Evolutionary conservation across 2,329 filamentous ascomycete genomes (phyloP).

Genomic region (Dothideomycetes sp.): DNA sequence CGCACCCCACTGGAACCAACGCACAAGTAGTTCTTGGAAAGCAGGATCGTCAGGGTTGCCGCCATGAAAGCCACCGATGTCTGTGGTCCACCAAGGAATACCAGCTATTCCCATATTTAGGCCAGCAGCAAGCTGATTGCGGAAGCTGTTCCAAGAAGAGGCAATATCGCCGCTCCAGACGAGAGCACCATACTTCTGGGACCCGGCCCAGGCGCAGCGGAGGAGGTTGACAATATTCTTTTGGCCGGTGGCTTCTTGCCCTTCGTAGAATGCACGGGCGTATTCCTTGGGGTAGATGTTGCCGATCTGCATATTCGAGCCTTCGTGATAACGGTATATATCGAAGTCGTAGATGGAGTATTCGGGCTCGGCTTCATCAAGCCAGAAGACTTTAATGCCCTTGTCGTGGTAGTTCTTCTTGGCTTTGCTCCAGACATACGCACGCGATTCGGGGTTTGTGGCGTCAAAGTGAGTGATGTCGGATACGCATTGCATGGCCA

Average conservation of each 20-base stretch:
- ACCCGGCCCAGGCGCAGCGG: conserved; percentile 46
- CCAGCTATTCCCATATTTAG: conserved; percentile 56
- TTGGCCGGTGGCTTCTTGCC: conserved; percentile 42
- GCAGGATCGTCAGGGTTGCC: conserved; percentile 43
- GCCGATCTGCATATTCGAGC: conserved; percentile 44
- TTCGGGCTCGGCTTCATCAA: conserved; percentile 60
- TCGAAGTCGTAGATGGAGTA: conserved; percentile 57
- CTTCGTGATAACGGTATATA: conserved; percentile 49
- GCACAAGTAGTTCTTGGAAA: conserved; percentile 53
- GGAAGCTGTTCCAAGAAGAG: conserved; percentile 48
- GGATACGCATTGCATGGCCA: conserved; percentile 48
- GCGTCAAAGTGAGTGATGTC: conserved; percentile 52
- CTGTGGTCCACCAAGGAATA: conserved; percentile 59
- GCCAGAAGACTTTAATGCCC: conserved; percentile 56
- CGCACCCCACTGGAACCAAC: conserved; percentile 61
- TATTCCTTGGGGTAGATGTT: conserved; percentile 52
- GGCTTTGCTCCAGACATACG: conserved; percentile 48
- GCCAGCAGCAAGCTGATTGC: conserved; percentile 51
- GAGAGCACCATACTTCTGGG: conserved; percentile 52
- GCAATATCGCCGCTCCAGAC: conserved; percentile 61
- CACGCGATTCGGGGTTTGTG: conserved; percentile 48
- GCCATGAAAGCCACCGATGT: conserved; percentile 60
- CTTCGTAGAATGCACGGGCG: conserved; percentile 49
- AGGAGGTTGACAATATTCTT: conserved; percentile 48
- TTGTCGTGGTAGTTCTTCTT: conserved; percentile 51